A percentile compares a stretch with the other conserved stretches of the same genome.
These are phyloP conservation scores for Scedosporium dehoogii DNA, from an alignment of 2,329 filamentous ascomycete species.

Conservation along the genomic window DNA sequence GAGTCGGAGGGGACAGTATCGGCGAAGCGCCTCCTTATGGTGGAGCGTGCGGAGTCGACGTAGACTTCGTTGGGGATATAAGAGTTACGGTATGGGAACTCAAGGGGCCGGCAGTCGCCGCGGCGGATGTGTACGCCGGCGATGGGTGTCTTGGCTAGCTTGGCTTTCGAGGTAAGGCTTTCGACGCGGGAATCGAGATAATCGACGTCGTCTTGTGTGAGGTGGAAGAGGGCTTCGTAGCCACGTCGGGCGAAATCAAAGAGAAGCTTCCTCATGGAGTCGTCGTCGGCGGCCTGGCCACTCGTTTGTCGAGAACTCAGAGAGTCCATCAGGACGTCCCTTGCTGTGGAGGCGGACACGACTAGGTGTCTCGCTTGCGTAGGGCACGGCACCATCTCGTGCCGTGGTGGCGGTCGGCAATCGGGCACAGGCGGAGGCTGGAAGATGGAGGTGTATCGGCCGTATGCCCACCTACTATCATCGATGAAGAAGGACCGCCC, in stretches of 20 bases:
- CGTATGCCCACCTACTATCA: slow-evolving; percentile 76
- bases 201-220: slow-evolving; percentile 52
- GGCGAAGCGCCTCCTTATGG: slow-evolving; percentile 36
- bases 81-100: slow-evolving; percentile 65
- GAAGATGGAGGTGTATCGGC: slow-evolving; percentile 65
- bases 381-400: slow-evolving; percentile 73
- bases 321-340: slow-evolving; percentile 34
- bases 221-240: slow-evolving; percentile 64
- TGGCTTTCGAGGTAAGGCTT: slow-evolving; percentile 30
- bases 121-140: slow-evolving; percentile 72
- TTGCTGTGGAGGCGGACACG: slow-evolving; percentile 58
- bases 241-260: slow-evolving; percentile 60
- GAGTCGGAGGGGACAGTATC: slow-evolving; percentile 10
- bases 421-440: slow-evolving; percentile 50
- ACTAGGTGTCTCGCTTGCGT: slow-evolving; percentile 65
- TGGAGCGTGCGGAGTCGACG: slow-evolving; percentile 43
- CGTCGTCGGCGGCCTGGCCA: slow-evolving; percentile 6
- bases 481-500: slow-evolving; percentile 74
- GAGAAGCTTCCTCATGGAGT: slow-evolving; percentile 41
- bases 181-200: slow-evolving; percentile 53
- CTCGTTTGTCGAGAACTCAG: slow-evolving; percentile 43
- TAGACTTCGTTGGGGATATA: slow-evolving; percentile 71
- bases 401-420: slow-evolving; percentile 62
- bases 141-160: slow-evolving; percentile 22
- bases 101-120: slow-evolving; percentile 67